Conservation (phyloP, 2,329 filamentous ascomycete species). For the Cladosporium sp. region DNA sequence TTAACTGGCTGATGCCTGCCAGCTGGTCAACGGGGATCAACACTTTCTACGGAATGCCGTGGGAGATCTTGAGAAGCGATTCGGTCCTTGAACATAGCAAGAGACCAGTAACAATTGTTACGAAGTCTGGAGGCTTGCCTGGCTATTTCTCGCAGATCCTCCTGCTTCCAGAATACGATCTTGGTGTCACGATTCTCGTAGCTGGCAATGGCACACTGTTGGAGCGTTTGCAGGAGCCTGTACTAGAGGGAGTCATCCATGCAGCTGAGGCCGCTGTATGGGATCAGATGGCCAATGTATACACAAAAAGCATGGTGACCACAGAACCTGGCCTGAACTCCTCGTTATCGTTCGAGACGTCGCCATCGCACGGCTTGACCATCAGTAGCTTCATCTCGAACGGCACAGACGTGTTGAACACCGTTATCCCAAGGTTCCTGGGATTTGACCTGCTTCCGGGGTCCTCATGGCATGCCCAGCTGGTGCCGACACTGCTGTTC, state of each 20-base stretch:
- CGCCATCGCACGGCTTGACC: slow-evolving; percentile 19
- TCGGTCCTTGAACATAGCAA: slow-evolving; percentile 33
- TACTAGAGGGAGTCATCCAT: slow-evolving; percentile 29
- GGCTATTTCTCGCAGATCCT: slow-evolving; percentile 40
- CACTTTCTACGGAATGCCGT: slow-evolving; percentile 45
- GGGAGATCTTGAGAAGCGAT: slow-evolving; percentile 44
- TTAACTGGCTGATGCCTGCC: slow-evolving; percentile 43
- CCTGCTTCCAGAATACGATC: slow-evolving; percentile 40
- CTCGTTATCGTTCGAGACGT: slow-evolving; percentile 17
- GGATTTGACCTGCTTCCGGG: not conserved
- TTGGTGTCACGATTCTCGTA: slow-evolving; percentile 41
- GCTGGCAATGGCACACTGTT: slow-evolving; percentile 27
- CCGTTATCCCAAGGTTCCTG: not conserved
- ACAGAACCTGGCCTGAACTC: slow-evolving; percentile 21
- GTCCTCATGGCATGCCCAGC: slow-evolving; percentile 21
- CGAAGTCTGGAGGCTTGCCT: slow-evolving; percentile 42
- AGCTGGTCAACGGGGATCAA: slow-evolving; percentile 34
- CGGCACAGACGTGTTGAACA: slow-evolving; percentile 21
- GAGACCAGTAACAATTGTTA: slow-evolving; percentile 41
- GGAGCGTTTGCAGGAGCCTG: slow-evolving; percentile 25
- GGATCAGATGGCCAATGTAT: slow-evolving; percentile 15
- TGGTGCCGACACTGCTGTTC: slow-evolving; percentile 26
- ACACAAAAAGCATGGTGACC: slow-evolving; percentile 19
- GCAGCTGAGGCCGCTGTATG: slow-evolving; percentile 31
- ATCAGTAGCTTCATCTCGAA: slow-evolving; percentile 25